Evolutionary conservation across 164 flowering plant species (phyloP).

Genomic region (Chloranthus sessilifolius): DNA sequence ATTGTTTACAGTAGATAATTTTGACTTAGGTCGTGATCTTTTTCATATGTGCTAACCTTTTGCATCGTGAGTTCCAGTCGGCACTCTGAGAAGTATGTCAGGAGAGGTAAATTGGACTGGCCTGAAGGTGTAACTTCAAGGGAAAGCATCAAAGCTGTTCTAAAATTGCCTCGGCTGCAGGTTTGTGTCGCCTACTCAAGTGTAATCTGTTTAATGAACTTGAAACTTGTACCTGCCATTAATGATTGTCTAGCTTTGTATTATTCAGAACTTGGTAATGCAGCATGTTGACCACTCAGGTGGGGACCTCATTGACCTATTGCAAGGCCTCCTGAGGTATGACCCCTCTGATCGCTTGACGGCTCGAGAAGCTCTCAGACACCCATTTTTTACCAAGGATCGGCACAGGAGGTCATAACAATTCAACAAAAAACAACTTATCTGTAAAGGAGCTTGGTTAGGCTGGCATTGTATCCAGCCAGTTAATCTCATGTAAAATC

Average conservation of each 20-base stretch:
- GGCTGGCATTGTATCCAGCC: too few relatives aligned
- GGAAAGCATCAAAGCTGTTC: slow-evolving; percentile 65
- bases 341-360: slow-evolving; percentile 54
- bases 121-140: slow-evolving; percentile 72
- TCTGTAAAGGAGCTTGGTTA: too few relatives aligned
- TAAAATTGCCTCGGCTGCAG: slow-evolving; percentile 62
- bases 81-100: slow-evolving; percentile 61
- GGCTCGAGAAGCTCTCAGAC: slow-evolving; percentile 61
- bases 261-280: slow-evolving; percentile 49
- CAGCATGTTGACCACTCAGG: slow-evolving; percentile 69
- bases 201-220: background rate
- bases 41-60: background rate
- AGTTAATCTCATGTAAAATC: too few relatives aligned
- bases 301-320: slow-evolving; percentile 51
- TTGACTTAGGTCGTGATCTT: background rate
- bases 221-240: background rate
- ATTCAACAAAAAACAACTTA: too few relatives aligned
- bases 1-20: too few relatives aligned
- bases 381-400: slow-evolving; percentile 58
- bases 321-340: slow-evolving; percentile 64
- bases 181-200: slow-evolving; percentile 13
- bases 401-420: slow-evolving; percentile 30
- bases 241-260: background rate
- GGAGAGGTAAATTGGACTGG: slow-evolving; percentile 62
- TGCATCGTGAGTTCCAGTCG: slow-evolving; percentile 30